Base-by-base conservation (phyloP, 2,329 filamentous ascomycete species). In the Colletotrichum tropicicola region DNA sequence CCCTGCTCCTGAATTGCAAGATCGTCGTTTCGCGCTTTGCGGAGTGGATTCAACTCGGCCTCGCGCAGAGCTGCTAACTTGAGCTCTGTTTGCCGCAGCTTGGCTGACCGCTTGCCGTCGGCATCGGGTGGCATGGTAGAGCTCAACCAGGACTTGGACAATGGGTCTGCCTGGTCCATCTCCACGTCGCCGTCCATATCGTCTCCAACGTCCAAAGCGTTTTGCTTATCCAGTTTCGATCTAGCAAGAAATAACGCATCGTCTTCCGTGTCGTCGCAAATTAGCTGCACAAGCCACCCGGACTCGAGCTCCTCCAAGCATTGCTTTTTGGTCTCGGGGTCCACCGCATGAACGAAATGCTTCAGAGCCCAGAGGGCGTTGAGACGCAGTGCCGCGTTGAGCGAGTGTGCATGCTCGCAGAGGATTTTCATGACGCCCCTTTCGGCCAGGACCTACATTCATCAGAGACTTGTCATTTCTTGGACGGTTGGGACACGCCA, bases 281-380 rank as follows among this genome's bases (percentile, higher is more conserved):
- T 92, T 21, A 96, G 84, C 64, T 91, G 89, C 66, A 95, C 86
- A 12, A 98, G 84, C 92, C 93, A 97, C 10, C 87, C 89, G 1
- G 92, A 87, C 8, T 89, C 90, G 4, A 98, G 83, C 72, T 92
- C 89, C 52, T 94, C 89, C 12, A 98, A 80, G 65, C 93, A 93
- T 49, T 87, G 85, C 71, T 91, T 91, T 78, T 96, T 97, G 69
- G 92, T 82, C 12, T 91, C 86, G 45, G 91, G 89, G 17, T 86
- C 85, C 6, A 92, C 88, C 21, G 89, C 89, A 68, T 92, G 86
- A 3, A 97, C 91, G 52, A 98, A 85, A 77, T 98, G 93, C 74
- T 98, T 98, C 62, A 99, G 81, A 6, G 94, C 93, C 95, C 96
- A 99, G 2, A 99, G 79, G 21, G 94, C 94, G 71, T 96, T 94